phyloP scores from a whole-genome alignment of 1,284 basidiomycete species.

The Boletellus sp. region DNA sequence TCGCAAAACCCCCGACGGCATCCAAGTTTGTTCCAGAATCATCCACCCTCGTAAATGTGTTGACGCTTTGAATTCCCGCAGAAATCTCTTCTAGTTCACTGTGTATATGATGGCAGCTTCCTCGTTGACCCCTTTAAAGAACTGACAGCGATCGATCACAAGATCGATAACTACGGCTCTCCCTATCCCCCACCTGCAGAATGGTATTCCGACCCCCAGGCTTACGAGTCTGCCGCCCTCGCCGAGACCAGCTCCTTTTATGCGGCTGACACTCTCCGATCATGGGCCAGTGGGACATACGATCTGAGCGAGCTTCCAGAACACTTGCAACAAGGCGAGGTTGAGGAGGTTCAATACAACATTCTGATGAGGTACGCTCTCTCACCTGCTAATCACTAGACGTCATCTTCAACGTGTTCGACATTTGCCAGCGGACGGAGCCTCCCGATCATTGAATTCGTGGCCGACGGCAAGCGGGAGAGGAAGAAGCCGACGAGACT shows the following conservation, averaged over 20 bases:
- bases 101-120: slow-evolving; percentile 9
- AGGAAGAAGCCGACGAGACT: too few relatives aligned
- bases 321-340: not conserved
- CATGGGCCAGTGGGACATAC: slow-evolving; percentile 3
- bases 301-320: not conserved
- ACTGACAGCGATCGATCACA: slow-evolving; percentile 2
- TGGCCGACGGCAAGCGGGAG: slow-evolving; percentile 1
- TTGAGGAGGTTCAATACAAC: not conserved
- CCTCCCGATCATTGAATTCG: slow-evolving; percentile 1
- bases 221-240: not conserved
- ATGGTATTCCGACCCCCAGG: not conserved
- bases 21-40: slow-evolving; percentile 1
- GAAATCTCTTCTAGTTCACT: slow-evolving; percentile 3
- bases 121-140: slow-evolving; percentile 4
- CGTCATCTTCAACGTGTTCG: not conserved
- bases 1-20: not conserved
- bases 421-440: not conserved
- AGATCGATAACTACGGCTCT: not conserved
- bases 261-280: slow-evolving; percentile 1
- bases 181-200: not conserved
- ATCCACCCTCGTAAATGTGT: not conserved
- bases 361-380: slow-evolving; percentile 1
- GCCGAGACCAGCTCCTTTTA: not conserved
- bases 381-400: not conserved
- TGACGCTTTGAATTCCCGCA: not conserved